Percentiles rank a stretch among this genome's conserved stretches.
These are phyloP conservation scores for Hymenoscyphus repandus DNA, from an alignment of 2,329 filamentous ascomycete species.

Conservation along the genomic window DNA sequence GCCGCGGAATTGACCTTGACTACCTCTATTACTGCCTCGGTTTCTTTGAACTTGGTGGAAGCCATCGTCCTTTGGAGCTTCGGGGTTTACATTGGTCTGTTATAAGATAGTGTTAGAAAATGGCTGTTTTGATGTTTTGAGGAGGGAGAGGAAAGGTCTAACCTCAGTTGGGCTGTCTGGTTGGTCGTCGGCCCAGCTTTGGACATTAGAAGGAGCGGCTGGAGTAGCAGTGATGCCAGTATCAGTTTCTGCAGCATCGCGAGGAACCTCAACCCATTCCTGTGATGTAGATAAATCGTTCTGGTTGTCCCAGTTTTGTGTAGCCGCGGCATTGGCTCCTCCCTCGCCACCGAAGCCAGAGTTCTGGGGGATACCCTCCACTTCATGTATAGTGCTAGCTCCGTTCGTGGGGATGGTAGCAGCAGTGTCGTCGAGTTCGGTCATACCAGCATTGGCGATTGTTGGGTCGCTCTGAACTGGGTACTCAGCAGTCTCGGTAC, in stretches of 20 bases:
- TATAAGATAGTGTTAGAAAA: constrained; percentile 18
- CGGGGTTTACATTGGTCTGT: constrained; percentile 27
- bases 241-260: constrained; percentile 70
- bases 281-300: constrained; percentile 31
- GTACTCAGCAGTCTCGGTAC: constrained; percentile 33
- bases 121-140: neutral
- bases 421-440: constrained; percentile 55
- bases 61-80: constrained; percentile 52
- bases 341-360: constrained; percentile 43
- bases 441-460: constrained; percentile 59
- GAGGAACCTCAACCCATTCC: constrained; percentile 56
- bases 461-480: constrained; percentile 57
- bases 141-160: constrained; percentile 21
- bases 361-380: constrained; percentile 42
- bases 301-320: constrained; percentile 57
- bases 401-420: constrained; percentile 38
- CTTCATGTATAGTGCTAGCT: constrained; percentile 31
- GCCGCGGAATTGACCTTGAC: constrained; percentile 46
- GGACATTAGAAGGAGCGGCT: constrained; percentile 47
- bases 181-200: constrained; percentile 81
- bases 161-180: constrained; percentile 47
- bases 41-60: constrained; percentile 67
- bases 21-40: constrained; percentile 23
- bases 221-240: constrained; percentile 55
- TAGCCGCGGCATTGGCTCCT: constrained; percentile 56